Evolutionary conservation across 2,329 filamentous ascomycete species (phyloP), one percentile per base, ranked within the genome.

Genomic region (Emmonsiellopsis sp.): DNA sequence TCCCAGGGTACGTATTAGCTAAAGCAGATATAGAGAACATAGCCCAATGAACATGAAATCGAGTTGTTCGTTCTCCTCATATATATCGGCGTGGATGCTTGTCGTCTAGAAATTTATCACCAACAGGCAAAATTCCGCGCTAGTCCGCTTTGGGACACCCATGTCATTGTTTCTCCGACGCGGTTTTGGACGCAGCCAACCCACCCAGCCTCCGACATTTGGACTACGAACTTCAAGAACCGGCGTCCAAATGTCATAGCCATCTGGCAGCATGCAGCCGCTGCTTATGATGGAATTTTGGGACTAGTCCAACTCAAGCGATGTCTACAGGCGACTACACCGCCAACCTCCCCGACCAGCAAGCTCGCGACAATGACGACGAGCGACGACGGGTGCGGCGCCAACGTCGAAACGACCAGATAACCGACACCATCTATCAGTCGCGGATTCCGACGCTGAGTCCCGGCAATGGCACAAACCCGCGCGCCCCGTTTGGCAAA

Each of bases 251-350:
- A 17, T 43, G 39, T 27, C 40, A 43, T 51, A 51, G 13, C 8
- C 50, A 45, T 45, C 31, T 43, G 36, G 36, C 43, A 36, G 9
- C 32, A 48, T 48, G 51, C 44, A 33, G 51, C 13, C n/a, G 51
- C 27, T 34, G 37, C 31, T n/a, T 49, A 49, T 48, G 45, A 43
- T 42, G 44, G 44, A 36, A 45, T 37, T 31, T 37, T 42, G 51
- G 34, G 21, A 49, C 36, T 49, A 39, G 14, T 42, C 31, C 45
- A 39, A 40, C 52, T n/a, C 36, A 48, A 60, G 59, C 57, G 46
- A 72, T 72, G 70, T 59, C 67, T 48, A 65, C 64, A 44, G 62
- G 63, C 55, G 60, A 64, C 50, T 63, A 61, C 58, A 65, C 54
- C 51, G 57, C 45, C 48, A 58, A 66, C 54, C 63, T 60, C 54